Percentiles rank a stretch among this genome's conserved stretches.
Evolutionary conservation across 306 rosid species (phyloP).

Genomic region (Dalbergia oliveri): DNA sequence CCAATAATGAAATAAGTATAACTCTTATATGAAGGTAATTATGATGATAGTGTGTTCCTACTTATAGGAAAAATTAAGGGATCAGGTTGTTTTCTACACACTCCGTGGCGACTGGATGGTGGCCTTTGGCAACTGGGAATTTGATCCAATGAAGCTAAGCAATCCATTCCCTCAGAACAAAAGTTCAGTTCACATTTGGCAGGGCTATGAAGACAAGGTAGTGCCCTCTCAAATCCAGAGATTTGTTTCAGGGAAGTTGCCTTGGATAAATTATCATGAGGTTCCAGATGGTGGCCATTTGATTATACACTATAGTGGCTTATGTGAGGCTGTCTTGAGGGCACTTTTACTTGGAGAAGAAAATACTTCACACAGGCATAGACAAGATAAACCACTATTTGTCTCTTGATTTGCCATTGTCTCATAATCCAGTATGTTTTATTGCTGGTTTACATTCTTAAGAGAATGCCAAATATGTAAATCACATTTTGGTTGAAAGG

Average conservation of each 20-base stretch:
- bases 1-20: neutral
- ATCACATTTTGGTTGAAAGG: slow-evolving; percentile 55
- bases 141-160: slow-evolving; percentile 75
- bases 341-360: slow-evolving; percentile 93
- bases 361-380: slow-evolving; percentile 59
- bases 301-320: slow-evolving; percentile 80
- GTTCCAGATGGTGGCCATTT: slow-evolving; percentile 94
- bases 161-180: slow-evolving; percentile 72
- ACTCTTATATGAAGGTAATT: slow-evolving; percentile 22
- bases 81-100: slow-evolving; percentile 77
- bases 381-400: slow-evolving; percentile 31
- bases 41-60: slow-evolving; percentile 42
- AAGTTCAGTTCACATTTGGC: slow-evolving; percentile 85
- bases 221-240: slow-evolving; percentile 88
- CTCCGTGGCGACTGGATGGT: slow-evolving; percentile 76
- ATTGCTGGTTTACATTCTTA: slow-evolving; percentile 24
- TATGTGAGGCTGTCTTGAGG: slow-evolving; percentile 81
- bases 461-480: slow-evolving; percentile 40
- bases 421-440: slow-evolving; percentile 23
- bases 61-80: slow-evolving; percentile 63
- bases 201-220: slow-evolving; percentile 91
- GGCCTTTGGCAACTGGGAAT: slow-evolving; percentile 86
- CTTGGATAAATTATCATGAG: slow-evolving; percentile 89
- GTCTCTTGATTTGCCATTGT: slow-evolving; percentile 41
- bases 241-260: slow-evolving; percentile 73